Percentiles rank a stretch among this genome's conserved stretches.
Conservation (phyloP, 352 stramenopile genomes). For the Phytopythium kandeliae region DNA sequence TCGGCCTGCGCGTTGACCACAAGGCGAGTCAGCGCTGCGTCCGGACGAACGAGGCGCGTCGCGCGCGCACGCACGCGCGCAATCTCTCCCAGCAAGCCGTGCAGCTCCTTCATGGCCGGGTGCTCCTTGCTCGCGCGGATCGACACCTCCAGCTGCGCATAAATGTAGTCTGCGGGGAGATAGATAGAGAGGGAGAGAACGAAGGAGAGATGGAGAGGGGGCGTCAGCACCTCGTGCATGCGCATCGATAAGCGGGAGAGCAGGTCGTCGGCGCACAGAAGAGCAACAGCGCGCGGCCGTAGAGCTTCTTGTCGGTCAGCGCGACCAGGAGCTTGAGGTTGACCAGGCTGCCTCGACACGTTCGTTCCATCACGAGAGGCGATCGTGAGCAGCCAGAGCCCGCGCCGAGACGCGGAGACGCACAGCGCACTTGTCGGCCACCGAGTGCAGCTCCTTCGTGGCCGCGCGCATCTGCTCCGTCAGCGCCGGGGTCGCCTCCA, state of each 20-base stretch:
- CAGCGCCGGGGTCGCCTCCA: constrained; percentile 1
- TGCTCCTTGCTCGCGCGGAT: constrained; percentile 43
- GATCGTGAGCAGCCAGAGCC: no score
- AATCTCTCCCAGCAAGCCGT: constrained; percentile 35
- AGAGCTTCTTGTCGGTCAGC: constrained; percentile 58
- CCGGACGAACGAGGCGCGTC: neutral
- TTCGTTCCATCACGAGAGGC: no score
- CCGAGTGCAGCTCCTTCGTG: constrained; percentile 38
- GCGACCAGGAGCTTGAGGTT: constrained; percentile 66
- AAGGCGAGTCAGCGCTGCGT: neutral
- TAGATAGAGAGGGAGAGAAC: no score
- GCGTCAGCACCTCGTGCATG: constrained; percentile 1
- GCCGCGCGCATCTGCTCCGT: constrained; percentile 47
- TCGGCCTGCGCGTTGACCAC: constrained; percentile 27
- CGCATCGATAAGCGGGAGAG: constrained; percentile 7
- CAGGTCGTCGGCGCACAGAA: no score
- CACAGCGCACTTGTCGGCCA: constrained; percentile 48
- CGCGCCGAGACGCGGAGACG: no score
- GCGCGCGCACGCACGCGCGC: constrained; percentile 22
- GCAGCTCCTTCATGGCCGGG: constrained; percentile 29
- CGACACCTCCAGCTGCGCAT: constrained; percentile 49
- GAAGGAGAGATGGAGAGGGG: no score
- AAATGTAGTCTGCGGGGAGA: constrained; percentile 47
- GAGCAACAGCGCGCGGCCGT: constrained; percentile 55
- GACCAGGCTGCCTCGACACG: constrained; percentile 28